Conservation (phyloP, 805 yeast genomes). For the Kodamaea jinghongensis region DNA sequence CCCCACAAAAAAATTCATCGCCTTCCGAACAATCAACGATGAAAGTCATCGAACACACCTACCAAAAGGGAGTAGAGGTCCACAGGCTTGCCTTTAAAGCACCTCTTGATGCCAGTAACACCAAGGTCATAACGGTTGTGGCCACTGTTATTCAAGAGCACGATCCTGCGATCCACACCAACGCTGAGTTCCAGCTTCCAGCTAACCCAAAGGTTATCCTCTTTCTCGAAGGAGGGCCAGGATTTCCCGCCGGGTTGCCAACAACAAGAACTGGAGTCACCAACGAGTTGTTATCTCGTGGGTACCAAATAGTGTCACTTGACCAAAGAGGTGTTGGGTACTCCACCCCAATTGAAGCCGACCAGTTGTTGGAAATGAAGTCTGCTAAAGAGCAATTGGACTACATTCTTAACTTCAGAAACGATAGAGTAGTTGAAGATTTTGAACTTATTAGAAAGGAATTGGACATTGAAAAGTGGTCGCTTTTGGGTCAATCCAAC, state of each 20-base stretch:
- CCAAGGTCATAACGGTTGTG: constrained; percentile 14
- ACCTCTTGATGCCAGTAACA: constrained; percentile 17
- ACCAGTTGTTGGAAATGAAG: constrained; percentile 14
- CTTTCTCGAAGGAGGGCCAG: constrained; percentile 57
- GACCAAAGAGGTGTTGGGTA: constrained; percentile 67
- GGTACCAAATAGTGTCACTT: constrained; percentile 43
- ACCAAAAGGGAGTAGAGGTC: constrained; percentile 18
- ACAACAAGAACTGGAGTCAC: constrained; percentile 32
- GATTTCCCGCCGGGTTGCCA: constrained; percentile 45
- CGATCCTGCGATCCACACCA: constrained; percentile 18
- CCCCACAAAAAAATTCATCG: no score
- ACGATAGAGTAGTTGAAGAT: constrained; percentile 52
- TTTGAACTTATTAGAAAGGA: constrained; percentile 43
- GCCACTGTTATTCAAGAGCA: constrained; percentile 35
- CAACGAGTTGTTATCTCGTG: constrained; percentile 39
- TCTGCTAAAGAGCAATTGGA: constrained; percentile 28
- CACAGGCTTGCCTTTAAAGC: constrained; percentile 21
- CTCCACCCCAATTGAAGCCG: constrained; percentile 44
- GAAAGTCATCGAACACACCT: constrained; percentile 8
- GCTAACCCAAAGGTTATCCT: constrained; percentile 34
- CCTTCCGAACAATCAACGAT: no score
- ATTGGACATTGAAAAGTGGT: constrained; percentile 44
- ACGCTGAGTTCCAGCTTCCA: constrained; percentile 20
- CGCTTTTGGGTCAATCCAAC: constrained; percentile 53
- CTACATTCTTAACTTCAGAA: constrained; percentile 47